A percentile compares a stretch with the other conserved stretches of the same genome.
Evolutionary conservation across 805 yeast species (phyloP).

Genomic region (Lachancea fermentati): DNA sequence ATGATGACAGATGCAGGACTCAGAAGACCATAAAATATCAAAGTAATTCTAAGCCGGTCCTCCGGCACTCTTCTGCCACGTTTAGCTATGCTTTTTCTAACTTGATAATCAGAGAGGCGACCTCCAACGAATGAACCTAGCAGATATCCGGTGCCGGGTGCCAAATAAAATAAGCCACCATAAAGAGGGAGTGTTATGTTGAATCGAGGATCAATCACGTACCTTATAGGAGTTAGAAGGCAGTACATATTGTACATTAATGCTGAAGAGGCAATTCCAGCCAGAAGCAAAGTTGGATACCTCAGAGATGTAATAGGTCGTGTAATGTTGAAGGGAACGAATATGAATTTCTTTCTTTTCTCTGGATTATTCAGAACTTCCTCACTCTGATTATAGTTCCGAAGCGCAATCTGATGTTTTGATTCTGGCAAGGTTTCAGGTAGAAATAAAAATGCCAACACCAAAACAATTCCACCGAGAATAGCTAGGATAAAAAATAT

Average conservation of each 20-base stretch:
- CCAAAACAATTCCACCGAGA: slow-evolving; percentile 34
- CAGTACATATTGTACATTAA: slow-evolving; percentile 47
- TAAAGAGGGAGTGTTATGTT: slow-evolving; percentile 41
- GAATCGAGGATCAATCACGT: slow-evolving; percentile 52
- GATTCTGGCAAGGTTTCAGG: slow-evolving; percentile 40
- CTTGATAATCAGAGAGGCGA: slow-evolving; percentile 44
- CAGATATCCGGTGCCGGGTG: slow-evolving; percentile 53
- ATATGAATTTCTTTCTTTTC: slow-evolving; percentile 36
- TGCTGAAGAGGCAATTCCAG: slow-evolving; percentile 38
- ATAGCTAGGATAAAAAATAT: slow-evolving; percentile 47
- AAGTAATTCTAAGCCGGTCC: slow-evolving; percentile 42
- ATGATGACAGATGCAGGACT: slow-evolving; percentile 42
- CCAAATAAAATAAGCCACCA: slow-evolving; percentile 48
- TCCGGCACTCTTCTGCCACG: slow-evolving; percentile 47
- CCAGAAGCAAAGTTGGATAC: slow-evolving; percentile 40
- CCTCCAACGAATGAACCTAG: slow-evolving; percentile 50
- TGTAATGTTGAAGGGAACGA: slow-evolving; percentile 42
- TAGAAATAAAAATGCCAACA: slow-evolving; percentile 36
- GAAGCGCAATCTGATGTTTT: slow-evolving; percentile 1
- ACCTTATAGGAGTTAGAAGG: slow-evolving; percentile 49
- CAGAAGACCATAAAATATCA: slow-evolving; percentile 38
- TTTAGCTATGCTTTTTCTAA: slow-evolving; percentile 37
- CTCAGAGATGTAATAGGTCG: slow-evolving; percentile 39
- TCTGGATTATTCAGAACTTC: slow-evolving; percentile 24
- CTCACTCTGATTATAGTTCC: slow-evolving; percentile 22